Evolutionary conservation across 306 rosid species (phyloP), one percentile per base, ranked within the genome.

Genomic region (Begonia loranthoides): DNA sequence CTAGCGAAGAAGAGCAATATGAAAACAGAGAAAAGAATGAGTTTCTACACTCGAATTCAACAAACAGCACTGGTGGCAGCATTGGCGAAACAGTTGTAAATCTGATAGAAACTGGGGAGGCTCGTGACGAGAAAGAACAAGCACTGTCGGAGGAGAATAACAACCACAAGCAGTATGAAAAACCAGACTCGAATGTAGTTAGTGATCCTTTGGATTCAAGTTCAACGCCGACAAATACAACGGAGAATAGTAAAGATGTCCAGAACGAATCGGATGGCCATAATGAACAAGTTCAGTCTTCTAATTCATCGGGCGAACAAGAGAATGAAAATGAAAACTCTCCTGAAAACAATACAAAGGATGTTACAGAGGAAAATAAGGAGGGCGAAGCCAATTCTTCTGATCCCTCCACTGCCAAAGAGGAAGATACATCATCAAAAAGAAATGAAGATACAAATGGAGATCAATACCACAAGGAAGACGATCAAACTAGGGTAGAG

Each of bases 1-100:
- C 61, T 12, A 73, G 59, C 48, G 70, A 79, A 59, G 61, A 49
- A 57, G 70, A 78, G 59, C 70, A 73, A 24, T 36, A 51, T 49
- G 78, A 66, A 60, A 70, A 81, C 50, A 76, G 64, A 60, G 86
- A 76, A 48, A 77, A 64, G 15, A 66, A 52, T 39, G 82, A 76
- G 61, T 45, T 48, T 41, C 74, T 68, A 58, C 63, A 13, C 40
- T 74, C 74, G 67, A 65, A 63, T 24, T 64, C 63, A 54, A 59
- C 79, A 54, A 65, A 59, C 57, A 70, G 62, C 45, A 51, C 68
- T 45, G 49, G 53, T 51, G 73, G 15, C 41, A 36, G 39, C 60
- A 59, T 60, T 51, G 36, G 13, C 45, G 52, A 73, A 50, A 65
- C 55, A 49, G 70, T 71, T 33, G 75, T 28, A 28, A 28, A 69